Percentiles rank a stretch among this genome's conserved stretches.
These are phyloP conservation scores for Neolentinus lepideus DNA, from an alignment of 1,284 basidiomycete genomes.

Conservation along the genomic window DNA sequence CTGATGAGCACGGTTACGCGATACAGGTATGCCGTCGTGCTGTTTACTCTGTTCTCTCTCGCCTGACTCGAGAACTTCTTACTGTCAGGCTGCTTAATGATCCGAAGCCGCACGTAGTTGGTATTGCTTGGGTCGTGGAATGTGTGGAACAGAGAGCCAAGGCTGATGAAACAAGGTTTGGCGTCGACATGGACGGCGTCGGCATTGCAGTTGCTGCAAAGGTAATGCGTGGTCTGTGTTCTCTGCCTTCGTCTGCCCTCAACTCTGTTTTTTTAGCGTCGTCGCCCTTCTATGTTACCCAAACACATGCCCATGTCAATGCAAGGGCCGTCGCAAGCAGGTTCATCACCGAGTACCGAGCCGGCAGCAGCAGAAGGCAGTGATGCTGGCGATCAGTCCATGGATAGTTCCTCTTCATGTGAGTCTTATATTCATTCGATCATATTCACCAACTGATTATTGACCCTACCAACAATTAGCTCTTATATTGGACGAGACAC, in stretches of 20 bases:
- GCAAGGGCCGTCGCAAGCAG: constrained; percentile 7
- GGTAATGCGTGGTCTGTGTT: constrained; percentile 28
- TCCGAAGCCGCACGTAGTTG: constrained; percentile 72
- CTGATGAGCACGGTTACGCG: constrained; percentile 69
- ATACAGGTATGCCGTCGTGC: constrained; percentile 45
- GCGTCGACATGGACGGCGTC: constrained; percentile 62
- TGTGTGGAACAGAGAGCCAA: constrained; percentile 66
- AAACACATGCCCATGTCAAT: constrained; percentile 35
- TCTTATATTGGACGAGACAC: not conserved
- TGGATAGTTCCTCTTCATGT: constrained; percentile 40
- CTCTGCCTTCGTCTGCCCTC: constrained; percentile 3
- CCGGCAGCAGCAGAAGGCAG: constrained; percentile 19
- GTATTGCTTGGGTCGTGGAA: constrained; percentile 89
- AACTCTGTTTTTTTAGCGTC: constrained; percentile 27
- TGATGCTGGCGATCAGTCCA: constrained; percentile 31
- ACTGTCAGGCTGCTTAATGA: constrained; percentile 46
- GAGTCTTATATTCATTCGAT: constrained; percentile 15
- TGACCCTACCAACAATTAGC: not conserved
- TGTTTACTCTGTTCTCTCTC: not conserved
- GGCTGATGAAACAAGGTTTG: constrained; percentile 62
- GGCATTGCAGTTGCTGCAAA: constrained; percentile 63
- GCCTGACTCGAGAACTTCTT: not conserved
- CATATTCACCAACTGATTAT: not conserved
- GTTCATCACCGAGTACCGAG: not conserved
- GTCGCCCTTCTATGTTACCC: constrained; percentile 60